phyloP scores from a whole-genome alignment of 2,329 filamentous ascomycete species.

The Pseudopithomyces maydicus region DNA sequence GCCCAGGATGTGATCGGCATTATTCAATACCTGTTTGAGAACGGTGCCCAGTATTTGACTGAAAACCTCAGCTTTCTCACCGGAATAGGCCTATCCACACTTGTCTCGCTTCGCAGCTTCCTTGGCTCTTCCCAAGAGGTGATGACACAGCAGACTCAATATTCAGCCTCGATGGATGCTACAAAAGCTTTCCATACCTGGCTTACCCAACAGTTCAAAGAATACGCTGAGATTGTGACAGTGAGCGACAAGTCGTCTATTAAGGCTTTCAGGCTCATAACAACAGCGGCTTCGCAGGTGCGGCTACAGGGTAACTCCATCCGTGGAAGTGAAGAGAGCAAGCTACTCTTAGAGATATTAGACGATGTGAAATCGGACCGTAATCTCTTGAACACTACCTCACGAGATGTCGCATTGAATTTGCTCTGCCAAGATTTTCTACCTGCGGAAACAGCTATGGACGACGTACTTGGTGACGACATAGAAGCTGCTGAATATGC shows the following conservation, averaged over 20 bases:
- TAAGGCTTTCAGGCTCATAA: slow-evolving; percentile 68
- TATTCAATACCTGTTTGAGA: slow-evolving; percentile 78
- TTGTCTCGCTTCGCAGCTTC: slow-evolving; percentile 79
- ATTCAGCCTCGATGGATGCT: slow-evolving; percentile 75
- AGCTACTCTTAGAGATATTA: slow-evolving; percentile 78
- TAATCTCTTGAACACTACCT: slow-evolving; percentile 71
- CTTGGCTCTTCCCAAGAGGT: slow-evolving; percentile 75
- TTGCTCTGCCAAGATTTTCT: slow-evolving; percentile 79
- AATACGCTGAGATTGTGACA: slow-evolving; percentile 47
- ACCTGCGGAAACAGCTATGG: slow-evolving; percentile 59
- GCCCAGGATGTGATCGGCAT: slow-evolving; percentile 89
- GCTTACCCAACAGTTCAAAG: slow-evolving; percentile 72
- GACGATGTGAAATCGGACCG: slow-evolving; percentile 68
- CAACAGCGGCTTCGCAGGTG: slow-evolving; percentile 70
- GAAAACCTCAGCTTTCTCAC: slow-evolving; percentile 76
- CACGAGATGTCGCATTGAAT: slow-evolving; percentile 71
- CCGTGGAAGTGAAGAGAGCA: slow-evolving; percentile 75
- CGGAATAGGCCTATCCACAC: slow-evolving; percentile 77
- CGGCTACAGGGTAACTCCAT: slow-evolving; percentile 71
- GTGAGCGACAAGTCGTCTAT: slow-evolving; percentile 38
- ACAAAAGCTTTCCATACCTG: slow-evolving; percentile 77
- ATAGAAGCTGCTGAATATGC: slow-evolving; percentile 65
- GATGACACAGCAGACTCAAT: slow-evolving; percentile 84
- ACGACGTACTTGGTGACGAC: slow-evolving; percentile 74
- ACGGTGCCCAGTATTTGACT: slow-evolving; percentile 68